Conservation (phyloP, 192 early-diverging fungal genomes). For the Gamsiella multidivaricata region DNA sequence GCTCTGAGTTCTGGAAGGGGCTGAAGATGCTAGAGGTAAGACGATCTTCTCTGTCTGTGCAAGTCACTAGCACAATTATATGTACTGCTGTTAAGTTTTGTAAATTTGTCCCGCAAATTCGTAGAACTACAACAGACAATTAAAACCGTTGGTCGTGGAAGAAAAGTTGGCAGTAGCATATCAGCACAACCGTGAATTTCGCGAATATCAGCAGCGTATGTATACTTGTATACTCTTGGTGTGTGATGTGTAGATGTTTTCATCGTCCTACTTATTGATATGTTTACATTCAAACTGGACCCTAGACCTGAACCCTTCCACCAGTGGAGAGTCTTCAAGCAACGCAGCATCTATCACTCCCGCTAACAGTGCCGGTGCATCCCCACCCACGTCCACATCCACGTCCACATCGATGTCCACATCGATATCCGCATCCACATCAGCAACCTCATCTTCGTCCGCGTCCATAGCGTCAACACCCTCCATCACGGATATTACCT, state of each 20-base stretch:
- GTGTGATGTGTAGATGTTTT: too few species aligned
- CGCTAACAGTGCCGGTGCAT: not conserved
- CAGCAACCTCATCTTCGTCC: too few species aligned
- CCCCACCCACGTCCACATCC: too few species aligned
- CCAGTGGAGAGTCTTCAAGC: slow-evolving; percentile 5
- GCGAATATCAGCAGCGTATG: not conserved
- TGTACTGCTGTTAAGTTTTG: too few species aligned
- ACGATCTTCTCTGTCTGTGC: slow-evolving; percentile 2
- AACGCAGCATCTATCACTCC: not conserved
- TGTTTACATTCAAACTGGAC: not conserved
- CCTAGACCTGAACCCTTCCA: not conserved
- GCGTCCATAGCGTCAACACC: slow-evolving; percentile 5
- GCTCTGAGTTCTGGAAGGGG: slow-evolving; percentile 4
- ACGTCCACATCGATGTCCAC: not conserved
- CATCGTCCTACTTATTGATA: too few species aligned
- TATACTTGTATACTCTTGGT: too few species aligned
- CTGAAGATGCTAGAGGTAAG: slow-evolving; percentile 4
- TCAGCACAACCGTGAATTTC: not conserved
- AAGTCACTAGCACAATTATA: not conserved
- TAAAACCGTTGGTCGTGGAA: not conserved
- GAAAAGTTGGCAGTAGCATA: not conserved
- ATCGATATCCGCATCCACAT: too few species aligned
- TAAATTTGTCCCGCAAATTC: too few species aligned
- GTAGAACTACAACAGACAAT: not conserved
- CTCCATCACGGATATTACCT: slow-evolving; percentile 4